These are phyloP conservation scores for Aspergillus olivimuriae DNA, from an alignment of 495 filamentous ascomycete species.

Conservation along the genomic window DNA sequence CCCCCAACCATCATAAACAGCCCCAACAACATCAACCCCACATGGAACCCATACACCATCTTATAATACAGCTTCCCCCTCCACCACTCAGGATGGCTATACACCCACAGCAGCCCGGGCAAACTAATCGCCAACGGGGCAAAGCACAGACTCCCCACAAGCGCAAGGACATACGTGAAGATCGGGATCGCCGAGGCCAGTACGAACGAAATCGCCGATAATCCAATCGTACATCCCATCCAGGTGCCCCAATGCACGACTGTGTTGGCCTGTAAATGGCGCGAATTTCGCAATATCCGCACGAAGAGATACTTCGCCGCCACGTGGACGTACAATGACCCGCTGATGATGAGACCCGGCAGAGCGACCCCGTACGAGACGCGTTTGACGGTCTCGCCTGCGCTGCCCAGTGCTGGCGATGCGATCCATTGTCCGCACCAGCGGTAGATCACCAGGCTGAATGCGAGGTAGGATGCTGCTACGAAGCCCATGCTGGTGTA, in stretches of 20 bases:
- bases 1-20: constrained; percentile 34
- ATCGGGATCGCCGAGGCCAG: constrained; percentile 65
- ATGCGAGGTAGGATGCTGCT: constrained; percentile 53
- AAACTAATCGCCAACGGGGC: constrained; percentile 35
- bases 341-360: constrained; percentile 48
- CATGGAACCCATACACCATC: constrained; percentile 19
- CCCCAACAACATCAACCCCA: constrained; percentile 27
- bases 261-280: constrained; percentile 51
- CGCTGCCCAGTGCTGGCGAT: constrained; percentile 66
- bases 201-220: constrained; percentile 58
- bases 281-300: constrained; percentile 46
- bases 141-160: constrained; percentile 34
- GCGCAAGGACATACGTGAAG: constrained; percentile 56
- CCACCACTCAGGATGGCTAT: constrained; percentile 33
- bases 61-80: constrained; percentile 13
- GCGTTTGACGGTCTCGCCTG: constrained; percentile 55
- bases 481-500: constrained; percentile 55
- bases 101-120: constrained; percentile 42
- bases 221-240: constrained; percentile 45
- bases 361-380: constrained; percentile 67
- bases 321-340: constrained; percentile 60
- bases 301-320: constrained; percentile 60
- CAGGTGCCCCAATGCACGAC: constrained; percentile 44
- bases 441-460: constrained; percentile 52
- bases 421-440: constrained; percentile 62